These are phyloP conservation scores for Eucalyptus sp. DNA, from an alignment of 345 rosid genomes.

Conservation along the genomic window DNA sequence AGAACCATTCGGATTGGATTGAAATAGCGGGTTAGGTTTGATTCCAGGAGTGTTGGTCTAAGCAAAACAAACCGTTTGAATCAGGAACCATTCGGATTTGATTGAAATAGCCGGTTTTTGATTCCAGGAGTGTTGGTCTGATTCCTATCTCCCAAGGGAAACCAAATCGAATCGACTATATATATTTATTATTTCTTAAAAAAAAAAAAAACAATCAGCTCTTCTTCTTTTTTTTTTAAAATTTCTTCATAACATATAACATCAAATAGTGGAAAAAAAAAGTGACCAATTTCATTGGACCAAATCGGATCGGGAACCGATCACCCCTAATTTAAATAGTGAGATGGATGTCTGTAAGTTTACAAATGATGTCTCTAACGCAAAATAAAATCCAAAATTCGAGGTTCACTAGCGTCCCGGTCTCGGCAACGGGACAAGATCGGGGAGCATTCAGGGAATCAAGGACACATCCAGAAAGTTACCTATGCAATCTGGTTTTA, in stretches of 20 bases:
- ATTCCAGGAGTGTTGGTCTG: accelerated
- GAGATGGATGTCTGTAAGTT: neutral
- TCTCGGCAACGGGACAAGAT: no score
- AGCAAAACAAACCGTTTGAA: no score
- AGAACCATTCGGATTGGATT: accelerated
- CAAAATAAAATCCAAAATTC: no score
- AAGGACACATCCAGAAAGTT: no score
- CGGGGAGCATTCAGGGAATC: neutral
- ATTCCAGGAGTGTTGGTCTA: accelerated
- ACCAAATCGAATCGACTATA: accelerated
- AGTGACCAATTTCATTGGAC: no score
- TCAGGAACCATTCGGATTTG: accelerated
- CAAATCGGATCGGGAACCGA: accelerated
- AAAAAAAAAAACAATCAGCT: no score
- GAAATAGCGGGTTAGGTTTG: no score
- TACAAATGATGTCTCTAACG: no score
- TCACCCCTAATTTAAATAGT: no score
- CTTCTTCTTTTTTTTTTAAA: accelerated
- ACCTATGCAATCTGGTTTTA: no score
- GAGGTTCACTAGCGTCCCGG: neutral
- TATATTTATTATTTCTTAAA: no score
- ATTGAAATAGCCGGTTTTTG: accelerated
- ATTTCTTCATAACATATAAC: accelerated
- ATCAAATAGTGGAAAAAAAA: no score
- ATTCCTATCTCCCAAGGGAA: accelerated